Evolutionary conservation across 1,284 basidiomycete species (phyloP).

Genomic region (Ganoderma multipileum): DNA sequence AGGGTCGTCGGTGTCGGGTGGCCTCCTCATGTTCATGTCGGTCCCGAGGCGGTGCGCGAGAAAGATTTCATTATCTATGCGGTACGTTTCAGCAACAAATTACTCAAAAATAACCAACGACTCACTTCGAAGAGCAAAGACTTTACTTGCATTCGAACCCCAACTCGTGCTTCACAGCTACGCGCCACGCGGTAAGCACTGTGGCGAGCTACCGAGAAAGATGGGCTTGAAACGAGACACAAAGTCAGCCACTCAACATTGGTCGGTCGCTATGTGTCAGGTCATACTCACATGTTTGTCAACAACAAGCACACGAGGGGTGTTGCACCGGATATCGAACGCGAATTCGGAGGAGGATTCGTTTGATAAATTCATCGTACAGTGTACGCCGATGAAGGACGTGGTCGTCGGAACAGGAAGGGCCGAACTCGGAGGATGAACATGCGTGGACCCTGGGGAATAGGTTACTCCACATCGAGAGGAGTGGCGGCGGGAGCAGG

Average conservation of each 20-base stretch:
- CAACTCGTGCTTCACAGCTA: background rate
- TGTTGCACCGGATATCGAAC: background rate
- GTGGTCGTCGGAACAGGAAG: background rate
- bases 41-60: slow-evolving; percentile 15
- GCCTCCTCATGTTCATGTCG: slow-evolving; percentile 9
- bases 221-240: background rate
- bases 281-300: background rate
- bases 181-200: slow-evolving; percentile 2
- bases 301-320: background rate
- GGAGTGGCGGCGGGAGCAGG: background rate
- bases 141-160: background rate
- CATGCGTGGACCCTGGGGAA: background rate
- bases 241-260: background rate
- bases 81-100: slow-evolving; percentile 1
- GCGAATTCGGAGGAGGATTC: background rate
- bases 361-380: background rate
- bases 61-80: slow-evolving; percentile 5
- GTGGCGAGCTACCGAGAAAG: background rate
- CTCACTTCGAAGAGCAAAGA: background rate
- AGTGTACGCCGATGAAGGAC: background rate
- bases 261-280: background rate
- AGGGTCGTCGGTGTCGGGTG: slow-evolving; percentile 15
- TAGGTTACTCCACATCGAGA: background rate
- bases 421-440: background rate
- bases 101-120: background rate